phyloP scores from a whole-genome alignment of 1,139 yeast species.

The Kurtzmaniella quercitrusa region DNA sequence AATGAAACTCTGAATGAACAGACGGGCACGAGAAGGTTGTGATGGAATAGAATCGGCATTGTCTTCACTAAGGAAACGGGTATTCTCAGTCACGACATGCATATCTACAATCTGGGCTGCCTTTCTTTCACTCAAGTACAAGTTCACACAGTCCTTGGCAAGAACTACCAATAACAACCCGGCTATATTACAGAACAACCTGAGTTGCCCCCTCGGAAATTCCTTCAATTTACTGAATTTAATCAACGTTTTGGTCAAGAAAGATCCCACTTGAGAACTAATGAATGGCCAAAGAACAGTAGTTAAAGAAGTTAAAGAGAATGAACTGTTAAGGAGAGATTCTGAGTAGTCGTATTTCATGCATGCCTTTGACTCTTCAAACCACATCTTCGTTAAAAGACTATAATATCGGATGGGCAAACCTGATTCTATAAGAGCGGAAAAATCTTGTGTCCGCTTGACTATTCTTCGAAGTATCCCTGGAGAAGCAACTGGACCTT shows the following conservation, averaged over 20 bases:
- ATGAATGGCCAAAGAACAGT: slow-evolving; percentile 40
- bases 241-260: slow-evolving; percentile 15
- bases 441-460: not conserved
- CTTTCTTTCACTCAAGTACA: slow-evolving; percentile 26
- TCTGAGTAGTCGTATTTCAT: slow-evolving; percentile 32
- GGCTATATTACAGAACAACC: slow-evolving; percentile 29
- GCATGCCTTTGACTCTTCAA: slow-evolving; percentile 28
- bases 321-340: slow-evolving; percentile 20
- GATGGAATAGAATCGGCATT: not conserved
- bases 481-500: not conserved
- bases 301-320: slow-evolving; percentile 25
- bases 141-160: slow-evolving; percentile 29
- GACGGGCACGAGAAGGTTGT: not conserved
- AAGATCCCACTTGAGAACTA: slow-evolving; percentile 30
- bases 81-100: slow-evolving; percentile 8
- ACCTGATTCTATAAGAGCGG: slow-evolving; percentile 5
- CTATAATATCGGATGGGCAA: slow-evolving; percentile 6
- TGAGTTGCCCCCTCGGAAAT: slow-evolving; percentile 21
- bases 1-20: not conserved
- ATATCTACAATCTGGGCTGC: slow-evolving; percentile 21
- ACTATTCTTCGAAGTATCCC: not conserved
- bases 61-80: not conserved
- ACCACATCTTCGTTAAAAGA: slow-evolving; percentile 7
- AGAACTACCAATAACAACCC: slow-evolving; percentile 32
- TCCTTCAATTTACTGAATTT: slow-evolving; percentile 6